These are phyloP conservation scores for Pseudocercospora cruenta DNA, from an alignment of 2,329 filamentous ascomycete genomes.

Conservation along the genomic window DNA sequence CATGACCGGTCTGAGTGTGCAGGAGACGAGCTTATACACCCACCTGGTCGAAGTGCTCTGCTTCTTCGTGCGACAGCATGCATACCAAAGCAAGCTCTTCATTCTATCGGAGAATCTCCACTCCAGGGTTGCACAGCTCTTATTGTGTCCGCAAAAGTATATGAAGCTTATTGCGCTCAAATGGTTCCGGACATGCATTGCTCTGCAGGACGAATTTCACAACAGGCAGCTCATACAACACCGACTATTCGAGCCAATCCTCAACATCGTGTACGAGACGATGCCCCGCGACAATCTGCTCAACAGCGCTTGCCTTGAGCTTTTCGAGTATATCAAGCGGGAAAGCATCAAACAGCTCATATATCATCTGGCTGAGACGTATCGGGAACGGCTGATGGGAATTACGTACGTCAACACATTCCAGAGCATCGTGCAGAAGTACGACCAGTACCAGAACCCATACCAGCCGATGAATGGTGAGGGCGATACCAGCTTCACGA, in stretches of 20 bases:
- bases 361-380: constrained; percentile 80
- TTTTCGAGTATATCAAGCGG: constrained; percentile 84
- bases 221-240: constrained; percentile 81
- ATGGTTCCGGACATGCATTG: constrained; percentile 86
- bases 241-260: constrained; percentile 78
- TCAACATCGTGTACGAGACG: constrained; percentile 80
- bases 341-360: constrained; percentile 81
- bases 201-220: constrained; percentile 88
- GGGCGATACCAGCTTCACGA: constrained; percentile 67
- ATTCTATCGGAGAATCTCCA: constrained; percentile 79
- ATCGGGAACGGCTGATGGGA: constrained; percentile 73
- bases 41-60: constrained; percentile 91
- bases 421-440: constrained; percentile 71
- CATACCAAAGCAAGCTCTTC: constrained; percentile 84
- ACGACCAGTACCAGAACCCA: constrained; percentile 72
- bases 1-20: constrained; percentile 67
- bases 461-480: constrained; percentile 52
- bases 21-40: constrained; percentile 86
- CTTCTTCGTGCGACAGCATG: constrained; percentile 90
- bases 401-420: constrained; percentile 88
- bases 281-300: constrained; percentile 92
- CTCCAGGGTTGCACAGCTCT: constrained; percentile 77
- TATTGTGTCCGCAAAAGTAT: constrained; percentile 85
- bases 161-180: constrained; percentile 88
- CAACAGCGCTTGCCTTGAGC: constrained; percentile 89